Evolutionary conservation across 495 filamentous ascomycete genomes (phyloP).

Genomic region (Monascus purpureus): DNA sequence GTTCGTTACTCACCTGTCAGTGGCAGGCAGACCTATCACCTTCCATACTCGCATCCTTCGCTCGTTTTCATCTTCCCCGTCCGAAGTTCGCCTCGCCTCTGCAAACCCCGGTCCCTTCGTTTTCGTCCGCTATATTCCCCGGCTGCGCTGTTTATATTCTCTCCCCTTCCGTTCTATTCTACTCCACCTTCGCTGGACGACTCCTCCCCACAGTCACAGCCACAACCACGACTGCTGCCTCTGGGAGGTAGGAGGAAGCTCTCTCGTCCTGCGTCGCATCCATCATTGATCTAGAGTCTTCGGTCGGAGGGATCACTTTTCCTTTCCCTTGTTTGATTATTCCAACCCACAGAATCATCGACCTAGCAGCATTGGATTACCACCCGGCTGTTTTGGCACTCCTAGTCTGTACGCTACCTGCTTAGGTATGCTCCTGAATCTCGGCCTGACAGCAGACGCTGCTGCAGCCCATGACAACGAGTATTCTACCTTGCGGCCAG

Average conservation of each 20-base stretch:
- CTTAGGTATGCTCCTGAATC: constrained; percentile 32
- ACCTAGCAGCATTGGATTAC: background rate
- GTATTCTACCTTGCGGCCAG: constrained; percentile 24
- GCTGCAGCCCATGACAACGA: constrained; percentile 45
- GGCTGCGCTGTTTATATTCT: background rate
- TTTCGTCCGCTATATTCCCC: background rate
- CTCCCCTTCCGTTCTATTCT: background rate
- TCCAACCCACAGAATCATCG: background rate
- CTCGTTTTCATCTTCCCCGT: background rate
- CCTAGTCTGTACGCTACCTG: too few relatives aligned
- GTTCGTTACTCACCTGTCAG: too few relatives aligned
- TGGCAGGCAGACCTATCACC: too few relatives aligned
- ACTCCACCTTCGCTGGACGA: too few relatives aligned
- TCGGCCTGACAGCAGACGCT: constrained; percentile 38
- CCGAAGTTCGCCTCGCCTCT: background rate
- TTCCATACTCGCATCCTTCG: background rate
- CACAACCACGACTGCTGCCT: background rate
- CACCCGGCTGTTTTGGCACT: background rate
- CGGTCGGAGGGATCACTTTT: background rate
- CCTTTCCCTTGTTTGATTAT: background rate
- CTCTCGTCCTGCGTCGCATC: too few relatives aligned
- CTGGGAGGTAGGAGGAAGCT: too few relatives aligned
- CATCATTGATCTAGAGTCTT: background rate
- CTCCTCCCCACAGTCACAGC: background rate
- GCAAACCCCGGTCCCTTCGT: background rate